phyloP scores from a whole-genome alignment of 139 green algal genomes.

The Chlorella sp. region DNA sequence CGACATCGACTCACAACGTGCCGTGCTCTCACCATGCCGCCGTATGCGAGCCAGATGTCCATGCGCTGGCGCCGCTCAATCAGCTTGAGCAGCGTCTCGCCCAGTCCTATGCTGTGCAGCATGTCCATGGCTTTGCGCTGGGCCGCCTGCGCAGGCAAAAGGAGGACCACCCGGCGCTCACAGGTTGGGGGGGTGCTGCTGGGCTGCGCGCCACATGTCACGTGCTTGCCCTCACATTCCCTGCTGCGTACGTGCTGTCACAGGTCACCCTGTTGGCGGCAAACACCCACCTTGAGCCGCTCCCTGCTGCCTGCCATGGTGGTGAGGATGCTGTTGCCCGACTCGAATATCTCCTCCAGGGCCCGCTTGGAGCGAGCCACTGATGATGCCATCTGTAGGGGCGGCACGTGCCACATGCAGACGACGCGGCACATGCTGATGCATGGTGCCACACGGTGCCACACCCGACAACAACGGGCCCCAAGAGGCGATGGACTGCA shows the following conservation, averaged over 20 bases:
- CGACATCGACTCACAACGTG: too few relatives aligned
- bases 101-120: constrained; percentile 78
- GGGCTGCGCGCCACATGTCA: too few relatives aligned
- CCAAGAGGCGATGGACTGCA: too few relatives aligned
- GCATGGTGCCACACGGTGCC: neutral
- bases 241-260: neutral
- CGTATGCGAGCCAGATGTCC: constrained; percentile 76
- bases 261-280: neutral
- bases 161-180: neutral
- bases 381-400: constrained; percentile 23
- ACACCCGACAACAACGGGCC: neutral
- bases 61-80: constrained; percentile 70
- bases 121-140: constrained; percentile 81
- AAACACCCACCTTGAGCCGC: constrained; percentile 61
- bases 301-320: constrained; percentile 74
- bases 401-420: neutral
- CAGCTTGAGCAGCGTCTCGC: constrained; percentile 68
- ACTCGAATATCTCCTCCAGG: constrained; percentile 74
- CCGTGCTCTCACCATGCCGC: constrained; percentile 84
- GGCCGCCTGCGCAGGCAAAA: neutral
- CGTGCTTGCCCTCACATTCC: neutral
- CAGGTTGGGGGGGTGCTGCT: too few relatives aligned
- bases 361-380: constrained; percentile 52
- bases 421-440: too few relatives aligned
- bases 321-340: constrained; percentile 58